These are phyloP conservation scores for Ascodesmis nigricans DNA, from an alignment of 495 filamentous ascomycete genomes.

Conservation along the genomic window DNA sequence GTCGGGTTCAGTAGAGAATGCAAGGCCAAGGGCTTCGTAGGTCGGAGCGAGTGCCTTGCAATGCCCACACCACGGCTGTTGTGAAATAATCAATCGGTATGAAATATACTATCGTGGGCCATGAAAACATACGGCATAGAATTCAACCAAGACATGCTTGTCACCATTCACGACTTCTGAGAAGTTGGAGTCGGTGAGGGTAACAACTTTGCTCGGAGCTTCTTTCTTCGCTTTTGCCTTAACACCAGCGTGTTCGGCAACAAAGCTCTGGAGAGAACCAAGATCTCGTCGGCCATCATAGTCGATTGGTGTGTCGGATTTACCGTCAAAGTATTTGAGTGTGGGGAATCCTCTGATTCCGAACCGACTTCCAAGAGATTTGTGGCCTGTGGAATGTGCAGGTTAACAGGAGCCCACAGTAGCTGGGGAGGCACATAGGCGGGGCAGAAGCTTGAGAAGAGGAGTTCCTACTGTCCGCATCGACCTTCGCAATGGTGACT, in stretches of 20 bases:
- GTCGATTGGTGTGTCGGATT: conserved; percentile 66
- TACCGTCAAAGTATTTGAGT: conserved; percentile 94
- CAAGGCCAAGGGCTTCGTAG: conserved; percentile 70
- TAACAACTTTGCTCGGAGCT: conserved; percentile 48
- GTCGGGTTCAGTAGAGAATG: conserved; percentile 52
- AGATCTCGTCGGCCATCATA: conserved; percentile 76
- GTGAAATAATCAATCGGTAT: neutral
- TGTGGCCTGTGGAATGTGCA: conserved; percentile 31
- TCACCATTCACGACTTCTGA: conserved; percentile 48
- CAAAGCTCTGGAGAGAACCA: conserved; percentile 59
- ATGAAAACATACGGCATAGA: conserved; percentile 25
- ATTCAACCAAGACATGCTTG: conserved; percentile 83
- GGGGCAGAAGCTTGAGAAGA: neutral
- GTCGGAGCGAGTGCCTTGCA: conserved; percentile 84
- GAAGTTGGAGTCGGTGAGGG: conserved; percentile 63
- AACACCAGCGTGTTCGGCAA: conserved; percentile 71
- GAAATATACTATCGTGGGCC: neutral
- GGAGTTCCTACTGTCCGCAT: conserved; percentile 42
- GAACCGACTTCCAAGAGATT: conserved; percentile 57
- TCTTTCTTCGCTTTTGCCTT: conserved; percentile 50
- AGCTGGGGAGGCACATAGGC: neutral
- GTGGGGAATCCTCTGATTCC: conserved; percentile 90
- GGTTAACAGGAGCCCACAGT: neutral
- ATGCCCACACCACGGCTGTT: conserved; percentile 36
- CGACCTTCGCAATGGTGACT: conserved; percentile 81